phyloP scores from a whole-genome alignment of 441 rosid genomes.

The Erodium moschatum region DNA sequence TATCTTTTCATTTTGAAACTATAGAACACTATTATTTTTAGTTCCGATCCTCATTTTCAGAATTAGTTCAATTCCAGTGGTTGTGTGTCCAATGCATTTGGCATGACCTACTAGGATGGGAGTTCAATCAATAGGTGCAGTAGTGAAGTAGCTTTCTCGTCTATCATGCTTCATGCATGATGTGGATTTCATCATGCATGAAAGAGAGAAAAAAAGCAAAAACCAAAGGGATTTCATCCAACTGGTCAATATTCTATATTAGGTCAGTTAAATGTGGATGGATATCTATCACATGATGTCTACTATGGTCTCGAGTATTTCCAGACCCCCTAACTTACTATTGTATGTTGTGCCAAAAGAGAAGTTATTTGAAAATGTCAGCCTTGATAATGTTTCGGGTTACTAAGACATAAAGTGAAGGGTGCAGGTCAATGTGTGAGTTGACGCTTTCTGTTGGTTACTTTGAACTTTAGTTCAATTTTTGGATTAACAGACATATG shows the following conservation, averaged over 20 bases:
- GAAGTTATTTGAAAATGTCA: not conserved
- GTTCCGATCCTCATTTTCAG: not conserved
- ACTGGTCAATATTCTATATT: not conserved
- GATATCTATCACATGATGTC: not conserved
- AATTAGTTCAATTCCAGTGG: not conserved
- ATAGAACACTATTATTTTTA: not conserved
- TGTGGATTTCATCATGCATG: not conserved
- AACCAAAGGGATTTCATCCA: not conserved
- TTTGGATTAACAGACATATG: not conserved
- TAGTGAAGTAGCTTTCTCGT: conserved; percentile 1
- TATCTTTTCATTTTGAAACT: not conserved
- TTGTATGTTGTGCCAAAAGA: not conserved
- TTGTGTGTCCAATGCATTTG: not conserved
- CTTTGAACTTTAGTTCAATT: not conserved
- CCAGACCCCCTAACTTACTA: not conserved
- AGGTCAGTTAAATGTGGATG: not conserved
- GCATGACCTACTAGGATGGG: not conserved
- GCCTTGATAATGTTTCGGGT: conserved; percentile 3
- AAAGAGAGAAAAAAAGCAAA: not conserved
- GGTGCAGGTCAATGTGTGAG: not conserved
- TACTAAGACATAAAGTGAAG: not conserved
- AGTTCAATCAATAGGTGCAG: not conserved
- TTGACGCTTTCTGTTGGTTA: not conserved
- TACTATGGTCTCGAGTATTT: not conserved
- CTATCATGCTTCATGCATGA: not conserved